Evolutionary conservation across 495 filamentous ascomycete species (phyloP).

Genomic region (Cercophora sp.): DNA sequence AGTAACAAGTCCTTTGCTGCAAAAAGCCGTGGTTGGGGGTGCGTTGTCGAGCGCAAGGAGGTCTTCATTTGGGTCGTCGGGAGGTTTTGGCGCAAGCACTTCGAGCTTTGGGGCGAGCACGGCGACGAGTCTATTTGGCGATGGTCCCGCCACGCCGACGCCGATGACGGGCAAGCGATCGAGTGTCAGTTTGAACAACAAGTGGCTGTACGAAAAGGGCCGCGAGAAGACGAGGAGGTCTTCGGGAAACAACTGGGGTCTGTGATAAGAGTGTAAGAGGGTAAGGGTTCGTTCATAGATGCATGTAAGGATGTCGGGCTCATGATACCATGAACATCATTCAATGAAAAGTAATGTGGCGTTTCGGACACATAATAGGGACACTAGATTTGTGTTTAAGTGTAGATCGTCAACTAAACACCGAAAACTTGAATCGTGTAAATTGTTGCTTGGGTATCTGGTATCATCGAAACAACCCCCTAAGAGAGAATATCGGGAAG

Average conservation of each 20-base stretch:
- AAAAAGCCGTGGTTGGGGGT: conserved; percentile 58
- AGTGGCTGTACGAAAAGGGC: conserved; percentile 86
- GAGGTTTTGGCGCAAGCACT: conserved; percentile 40
- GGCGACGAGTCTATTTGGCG: conserved; percentile 44
- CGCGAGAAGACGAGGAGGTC: too few relatives aligned
- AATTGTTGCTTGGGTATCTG: neutral
- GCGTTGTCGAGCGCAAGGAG: conserved; percentile 50
- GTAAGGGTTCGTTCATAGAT: neutral
- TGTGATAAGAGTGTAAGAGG: conserved; percentile 21
- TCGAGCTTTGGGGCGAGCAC: conserved; percentile 41
- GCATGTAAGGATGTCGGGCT: neutral
- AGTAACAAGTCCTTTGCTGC: conserved; percentile 59
- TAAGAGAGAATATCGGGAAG: too few relatives aligned
- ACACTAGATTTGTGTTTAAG: too few relatives aligned
- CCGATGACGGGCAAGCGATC: conserved; percentile 63
- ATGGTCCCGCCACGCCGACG: conserved; percentile 52
- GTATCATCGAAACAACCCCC: neutral
- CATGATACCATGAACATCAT: conserved; percentile 18
- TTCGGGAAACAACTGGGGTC: conserved; percentile 36
- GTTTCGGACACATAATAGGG: too few relatives aligned
- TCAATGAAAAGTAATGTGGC: neutral
- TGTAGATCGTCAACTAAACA: too few relatives aligned
- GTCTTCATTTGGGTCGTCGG: conserved; percentile 60
- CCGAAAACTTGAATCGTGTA: neutral
- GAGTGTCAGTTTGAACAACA: conserved; percentile 73